Evolutionary conservation across 106 monocot species (phyloP).

Genomic region (Amphibolis antarctica): DNA sequence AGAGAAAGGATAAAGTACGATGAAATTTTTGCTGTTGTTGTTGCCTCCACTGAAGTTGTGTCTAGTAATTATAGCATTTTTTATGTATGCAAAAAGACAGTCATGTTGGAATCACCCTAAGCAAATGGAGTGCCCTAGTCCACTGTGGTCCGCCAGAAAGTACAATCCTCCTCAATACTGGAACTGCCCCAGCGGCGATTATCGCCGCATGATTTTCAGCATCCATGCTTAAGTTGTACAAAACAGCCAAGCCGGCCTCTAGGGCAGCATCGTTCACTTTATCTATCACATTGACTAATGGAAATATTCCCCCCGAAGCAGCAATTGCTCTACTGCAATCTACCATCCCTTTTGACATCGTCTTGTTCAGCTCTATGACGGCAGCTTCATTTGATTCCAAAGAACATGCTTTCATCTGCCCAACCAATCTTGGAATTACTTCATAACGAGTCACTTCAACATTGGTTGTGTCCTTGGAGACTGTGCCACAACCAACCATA

Average conservation of each 20-base stretch:
- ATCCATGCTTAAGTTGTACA: slow-evolving; percentile 71
- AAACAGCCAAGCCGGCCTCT: slow-evolving; percentile 49
- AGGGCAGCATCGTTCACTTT: slow-evolving; percentile 25
- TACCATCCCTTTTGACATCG: slow-evolving; percentile 38
- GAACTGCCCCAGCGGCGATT: slow-evolving; percentile 54
- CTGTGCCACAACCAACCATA: not conserved
- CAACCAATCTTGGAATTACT: slow-evolving; percentile 63
- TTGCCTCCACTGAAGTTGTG: no score
- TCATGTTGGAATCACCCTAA: slow-evolving; percentile 58
- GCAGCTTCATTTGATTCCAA: slow-evolving; percentile 34
- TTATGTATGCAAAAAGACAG: not conserved
- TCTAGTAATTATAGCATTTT: no score
- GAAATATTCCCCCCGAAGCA: slow-evolving; percentile 51
- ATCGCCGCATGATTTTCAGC: slow-evolving; percentile 67
- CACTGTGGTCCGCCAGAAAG: slow-evolving; percentile 45
- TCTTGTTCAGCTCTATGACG: slow-evolving; percentile 33
- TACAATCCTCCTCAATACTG: slow-evolving; percentile 48
- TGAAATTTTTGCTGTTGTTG: no score
- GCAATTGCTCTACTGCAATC: slow-evolving; percentile 47
- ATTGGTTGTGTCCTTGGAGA: slow-evolving; percentile 15
- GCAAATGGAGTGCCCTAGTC: slow-evolving; percentile 43
- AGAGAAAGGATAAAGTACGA: no score
- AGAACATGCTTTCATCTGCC: slow-evolving; percentile 41
- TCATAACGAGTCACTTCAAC: slow-evolving; percentile 56
- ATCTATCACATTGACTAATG: slow-evolving; percentile 47